A percentile compares a stretch with the other conserved stretches of the same genome.
phyloP scores from a whole-genome alignment of 169 alveolate species.

The Plasmodium ovale region DNA sequence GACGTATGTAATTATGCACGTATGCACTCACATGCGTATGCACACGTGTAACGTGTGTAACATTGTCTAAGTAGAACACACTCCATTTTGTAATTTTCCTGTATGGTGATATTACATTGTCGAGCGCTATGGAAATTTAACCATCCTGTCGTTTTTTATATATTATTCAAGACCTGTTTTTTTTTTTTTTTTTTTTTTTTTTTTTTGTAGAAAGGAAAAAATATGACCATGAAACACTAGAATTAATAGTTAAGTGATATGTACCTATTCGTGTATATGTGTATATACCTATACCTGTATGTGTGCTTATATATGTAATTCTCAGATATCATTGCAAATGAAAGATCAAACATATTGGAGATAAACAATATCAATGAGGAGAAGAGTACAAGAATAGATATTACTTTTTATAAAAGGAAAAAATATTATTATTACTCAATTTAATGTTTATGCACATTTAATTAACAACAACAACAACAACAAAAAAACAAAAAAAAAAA shows the following conservation, averaged over 20 bases:
- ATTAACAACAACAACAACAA: not conserved
- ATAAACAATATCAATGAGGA: slow-evolving; percentile 29
- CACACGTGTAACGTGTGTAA: not conserved
- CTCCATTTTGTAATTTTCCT: not conserved
- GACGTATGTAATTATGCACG: no score
- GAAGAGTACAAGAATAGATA: slow-evolving; percentile 22
- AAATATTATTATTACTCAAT: slow-evolving; percentile 6
- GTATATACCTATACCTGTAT: slow-evolving; percentile 6
- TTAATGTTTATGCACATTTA: not conserved
- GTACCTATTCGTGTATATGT: slow-evolving; percentile 7
- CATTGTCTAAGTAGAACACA: not conserved
- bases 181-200: slow-evolving; percentile 6
- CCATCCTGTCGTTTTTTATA: not conserved
- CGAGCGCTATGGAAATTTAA: not conserved
- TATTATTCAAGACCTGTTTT: not conserved
- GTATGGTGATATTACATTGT: not conserved
- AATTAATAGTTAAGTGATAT: not conserved
- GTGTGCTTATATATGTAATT: not conserved
- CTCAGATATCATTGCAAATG: slow-evolving; percentile 20
- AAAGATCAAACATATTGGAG: slow-evolving; percentile 9
- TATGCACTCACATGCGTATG: not conserved
- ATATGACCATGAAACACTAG: slow-evolving; percentile 9
- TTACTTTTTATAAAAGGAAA: slow-evolving; percentile 4
- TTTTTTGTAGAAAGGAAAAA: slow-evolving; percentile 22
- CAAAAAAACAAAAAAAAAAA: not conserved